Base-by-base conservation (phyloP, 2,329 filamentous ascomycete species). In the Hypocrella siamensis region DNA sequence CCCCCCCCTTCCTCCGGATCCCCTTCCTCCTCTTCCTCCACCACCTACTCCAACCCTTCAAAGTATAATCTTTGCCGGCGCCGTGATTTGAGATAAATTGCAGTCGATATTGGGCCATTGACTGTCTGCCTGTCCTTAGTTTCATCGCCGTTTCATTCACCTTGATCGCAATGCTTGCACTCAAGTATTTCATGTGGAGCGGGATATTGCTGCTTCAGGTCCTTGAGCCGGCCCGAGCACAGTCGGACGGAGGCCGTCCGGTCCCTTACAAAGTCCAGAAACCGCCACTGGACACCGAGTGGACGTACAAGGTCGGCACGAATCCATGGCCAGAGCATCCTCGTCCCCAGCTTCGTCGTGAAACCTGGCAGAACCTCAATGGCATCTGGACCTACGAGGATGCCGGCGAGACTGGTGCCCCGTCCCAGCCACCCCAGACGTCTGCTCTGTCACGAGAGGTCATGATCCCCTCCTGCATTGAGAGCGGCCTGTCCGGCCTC, bases 281-380 rank as follows among this genome's bases (percentile, higher is more conserved):
- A 6, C 56, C 58, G 11, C 61, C 58, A 0, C 53, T 65, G 3
- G 59, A 63, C 38, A 69, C 63, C 3, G 53, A 59, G 7, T 71
- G 66, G 66, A 71, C 67, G 2, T 48, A 56, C 33, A 49, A 58
- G 5, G 61, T 69, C 15, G 66, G 67, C 21, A 66, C 54, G 1
- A 50, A 63, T 25, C 65, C 67, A 0, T 71, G 68, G 68, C 64
- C 64, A 3, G 65, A 74, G 30, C 60, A 74, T 39, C 70, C 70
- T 8, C 62, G 69, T 0, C 70, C 70, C 3, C 67, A 65, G 40
- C 59, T 74, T 7, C 58, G 60, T 22, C 63, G 69, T 4, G 53
- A 65, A 4, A 42, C 51, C 5, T 75, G 69, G 69, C 52, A 65
- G 45, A 70, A 56, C 28, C 53, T 74, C 5, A 73, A 74, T 35